A percentile compares a stretch with the other conserved stretches of the same genome.
These are phyloP conservation scores for Microthlaspi erraticum DNA, from an alignment of 345 rosid species.

Conservation along the genomic window DNA sequence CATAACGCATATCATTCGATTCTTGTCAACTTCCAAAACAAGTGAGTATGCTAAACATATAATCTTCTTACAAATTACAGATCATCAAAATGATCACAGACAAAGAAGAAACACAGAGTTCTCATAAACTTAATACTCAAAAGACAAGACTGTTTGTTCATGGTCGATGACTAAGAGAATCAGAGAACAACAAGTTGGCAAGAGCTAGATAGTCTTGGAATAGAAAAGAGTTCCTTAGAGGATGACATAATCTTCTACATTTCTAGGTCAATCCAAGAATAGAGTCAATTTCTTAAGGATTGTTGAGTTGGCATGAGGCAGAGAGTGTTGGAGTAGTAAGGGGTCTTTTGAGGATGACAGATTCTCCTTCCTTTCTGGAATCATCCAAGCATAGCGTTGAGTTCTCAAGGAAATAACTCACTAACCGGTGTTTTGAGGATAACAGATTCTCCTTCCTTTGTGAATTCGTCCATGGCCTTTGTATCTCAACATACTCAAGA, in stretches of 20 bases:
- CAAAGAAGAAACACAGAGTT: neutral
- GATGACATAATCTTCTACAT: too few relatives aligned
- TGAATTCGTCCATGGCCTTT: neutral
- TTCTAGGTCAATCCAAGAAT: too few relatives aligned
- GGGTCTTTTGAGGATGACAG: neutral
- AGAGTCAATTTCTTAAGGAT: too few relatives aligned
- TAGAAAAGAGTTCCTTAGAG: too few relatives aligned
- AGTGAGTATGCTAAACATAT: too few relatives aligned
- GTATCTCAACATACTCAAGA: conserved; percentile 2
- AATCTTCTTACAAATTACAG: too few relatives aligned
- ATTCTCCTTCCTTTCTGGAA: neutral
- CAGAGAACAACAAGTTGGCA: neutral
- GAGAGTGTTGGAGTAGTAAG: neutral
- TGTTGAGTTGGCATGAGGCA: conserved; percentile 1
- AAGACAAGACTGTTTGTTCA: neutral
- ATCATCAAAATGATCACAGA: neutral
- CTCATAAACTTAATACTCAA: neutral
- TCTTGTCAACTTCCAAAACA: too few relatives aligned
- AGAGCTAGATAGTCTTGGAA: too few relatives aligned
- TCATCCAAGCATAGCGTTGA: conserved; percentile 20
- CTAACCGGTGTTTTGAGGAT: too few relatives aligned
- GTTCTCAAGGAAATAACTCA: conserved; percentile 11
- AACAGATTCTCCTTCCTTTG: neutral
- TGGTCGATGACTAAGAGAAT: neutral
- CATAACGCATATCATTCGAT: too few relatives aligned